phyloP scores from a whole-genome alignment of 108 stramenopile species.

The Cyclotella atomus region DNA sequence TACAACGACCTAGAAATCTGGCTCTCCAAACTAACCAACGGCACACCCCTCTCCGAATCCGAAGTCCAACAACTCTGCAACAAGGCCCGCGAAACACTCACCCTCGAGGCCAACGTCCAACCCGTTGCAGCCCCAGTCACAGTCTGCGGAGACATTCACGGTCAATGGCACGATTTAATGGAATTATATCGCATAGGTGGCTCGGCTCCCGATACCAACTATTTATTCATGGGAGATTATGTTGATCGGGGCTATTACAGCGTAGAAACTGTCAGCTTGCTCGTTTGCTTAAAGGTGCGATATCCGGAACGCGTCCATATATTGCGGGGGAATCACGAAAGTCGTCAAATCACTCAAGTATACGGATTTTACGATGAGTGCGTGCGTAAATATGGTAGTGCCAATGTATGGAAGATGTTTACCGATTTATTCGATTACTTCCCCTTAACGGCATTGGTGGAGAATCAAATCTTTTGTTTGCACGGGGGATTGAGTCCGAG shows the following conservation, averaged over 20 bases:
- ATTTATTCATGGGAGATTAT: conserved; percentile 99
- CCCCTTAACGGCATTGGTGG: conserved; percentile 94
- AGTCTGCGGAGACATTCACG: conserved; percentile 92
- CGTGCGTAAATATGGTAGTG: conserved; percentile 96
- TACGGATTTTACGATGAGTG: conserved; percentile 99
- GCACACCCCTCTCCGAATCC: no score
- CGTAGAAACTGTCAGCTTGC: conserved; percentile 94
- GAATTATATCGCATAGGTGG: conserved; percentile 95
- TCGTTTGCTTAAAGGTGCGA: conserved; percentile 95
- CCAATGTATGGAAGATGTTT: conserved; percentile 98
- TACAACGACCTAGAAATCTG: no score
- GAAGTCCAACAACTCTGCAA: conserved; percentile 89
- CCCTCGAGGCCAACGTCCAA: conserved; percentile 87
- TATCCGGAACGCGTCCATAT: conserved; percentile 94
- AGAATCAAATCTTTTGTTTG: conserved; percentile 94
- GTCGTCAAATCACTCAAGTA: conserved; percentile 95
- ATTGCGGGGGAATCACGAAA: conserved; percentile 95
- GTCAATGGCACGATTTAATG: conserved; percentile 95
- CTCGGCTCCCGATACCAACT: conserved; percentile 96
- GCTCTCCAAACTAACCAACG: no score
- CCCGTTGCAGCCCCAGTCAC: conserved; percentile 93
- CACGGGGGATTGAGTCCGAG: conserved; percentile 97
- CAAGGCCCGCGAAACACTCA: conserved; percentile 81
- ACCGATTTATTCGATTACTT: conserved; percentile 98
- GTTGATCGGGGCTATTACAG: conserved; percentile 98